A percentile compares a stretch with the other conserved stretches of the same genome.
Evolutionary conservation across 1,284 basidiomycete genomes (phyloP).

Genomic region (Microbotryum scabiosae): DNA sequence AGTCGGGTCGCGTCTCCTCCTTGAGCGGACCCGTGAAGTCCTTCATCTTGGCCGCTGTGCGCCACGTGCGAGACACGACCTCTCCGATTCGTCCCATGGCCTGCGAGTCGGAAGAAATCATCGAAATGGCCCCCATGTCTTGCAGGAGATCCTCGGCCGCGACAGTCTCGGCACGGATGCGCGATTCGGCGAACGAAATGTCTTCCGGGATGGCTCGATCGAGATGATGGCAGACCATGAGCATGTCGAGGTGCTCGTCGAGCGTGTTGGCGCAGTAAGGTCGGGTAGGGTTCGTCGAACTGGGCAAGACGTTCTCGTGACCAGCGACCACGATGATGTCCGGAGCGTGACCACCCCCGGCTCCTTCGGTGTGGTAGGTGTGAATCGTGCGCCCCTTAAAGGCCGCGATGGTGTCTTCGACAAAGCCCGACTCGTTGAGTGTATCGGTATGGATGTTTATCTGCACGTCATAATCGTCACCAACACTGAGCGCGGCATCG

Average conservation of each 20-base stretch:
- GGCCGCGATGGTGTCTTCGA: conserved; percentile 81
- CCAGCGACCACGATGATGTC: conserved; percentile 79
- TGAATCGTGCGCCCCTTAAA: conserved; percentile 90
- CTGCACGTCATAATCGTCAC: conserved; percentile 85
- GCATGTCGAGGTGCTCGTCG: conserved; percentile 96
- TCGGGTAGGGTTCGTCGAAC: conserved; percentile 93
- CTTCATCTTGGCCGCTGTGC: conserved; percentile 92
- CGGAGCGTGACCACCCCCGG: conserved; percentile 89
- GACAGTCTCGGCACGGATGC: conserved; percentile 92
- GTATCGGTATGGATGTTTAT: conserved; percentile 98
- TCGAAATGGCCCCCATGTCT: conserved; percentile 84
- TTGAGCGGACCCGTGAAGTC: conserved; percentile 63
- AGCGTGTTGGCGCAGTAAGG: conserved; percentile 88
- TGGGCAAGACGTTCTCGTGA: conserved; percentile 83
- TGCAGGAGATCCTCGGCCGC: conserved; percentile 97
- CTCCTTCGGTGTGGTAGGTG: conserved; percentile 94
- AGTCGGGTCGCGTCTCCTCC: conserved; percentile 53
- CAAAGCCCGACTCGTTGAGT: conserved; percentile 86
- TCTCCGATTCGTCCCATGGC: conserved; percentile 98
- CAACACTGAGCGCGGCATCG: conserved; percentile 67
- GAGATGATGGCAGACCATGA: conserved; percentile 90
- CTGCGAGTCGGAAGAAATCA: conserved; percentile 92
- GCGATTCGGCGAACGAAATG: conserved; percentile 90
- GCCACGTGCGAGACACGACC: conserved; percentile 86
- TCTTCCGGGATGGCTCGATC: conserved; percentile 81